Base-by-base conservation (phyloP, 1,284 basidiomycete species). In the Vanrija sp. region DNA sequence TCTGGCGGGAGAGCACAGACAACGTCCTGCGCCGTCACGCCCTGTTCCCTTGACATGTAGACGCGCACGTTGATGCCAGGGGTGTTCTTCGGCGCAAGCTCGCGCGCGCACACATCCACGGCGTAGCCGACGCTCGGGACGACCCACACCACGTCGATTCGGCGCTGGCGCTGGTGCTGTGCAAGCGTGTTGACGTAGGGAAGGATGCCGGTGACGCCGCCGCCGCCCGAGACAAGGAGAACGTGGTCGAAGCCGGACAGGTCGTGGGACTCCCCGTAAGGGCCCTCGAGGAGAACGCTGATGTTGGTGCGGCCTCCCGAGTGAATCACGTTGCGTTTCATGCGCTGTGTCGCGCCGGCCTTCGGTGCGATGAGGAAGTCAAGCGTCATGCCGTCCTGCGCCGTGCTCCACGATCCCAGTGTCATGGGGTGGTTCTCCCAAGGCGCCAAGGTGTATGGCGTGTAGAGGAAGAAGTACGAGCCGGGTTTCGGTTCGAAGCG, bases 371-470 rank as follows among this genome's bases (percentile, higher is more conserved):
- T 52, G 0, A 61, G 49, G 41, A 64, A 64, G 41, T 57, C 43
- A 14, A 64, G 49, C 8, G 36, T 42, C 12, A 46, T 57, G 14
- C 23, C 45, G 5, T 39, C 23, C 12, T 39, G 22, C 15, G 44
- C 22, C 25, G 27, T 41, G 15, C 53, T 45, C 56, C 61, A 57
- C 16, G 41, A 42, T 14, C 59, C 60, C 1, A 66, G 38, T 3
- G 60, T 62, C 52, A 63, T 64, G 4, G 60, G 58, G 48, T 63
- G 63, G 22, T 62, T 64, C 41, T 66, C 62, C 60, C 60, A 64
- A 6, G 56, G 54, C 8, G 51, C 57, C 18, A 60, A 41, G 9
- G 49, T 49, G 10, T 45, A 41, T 1, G 63, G 61, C 3, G 57
- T 54, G 41, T 62, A 62, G n/a, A 66, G 42, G 37, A 56, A 66